Evolutionary conservation across 202 grass and related monocot species (phyloP).

Genomic region (Carex arenaria): DNA sequence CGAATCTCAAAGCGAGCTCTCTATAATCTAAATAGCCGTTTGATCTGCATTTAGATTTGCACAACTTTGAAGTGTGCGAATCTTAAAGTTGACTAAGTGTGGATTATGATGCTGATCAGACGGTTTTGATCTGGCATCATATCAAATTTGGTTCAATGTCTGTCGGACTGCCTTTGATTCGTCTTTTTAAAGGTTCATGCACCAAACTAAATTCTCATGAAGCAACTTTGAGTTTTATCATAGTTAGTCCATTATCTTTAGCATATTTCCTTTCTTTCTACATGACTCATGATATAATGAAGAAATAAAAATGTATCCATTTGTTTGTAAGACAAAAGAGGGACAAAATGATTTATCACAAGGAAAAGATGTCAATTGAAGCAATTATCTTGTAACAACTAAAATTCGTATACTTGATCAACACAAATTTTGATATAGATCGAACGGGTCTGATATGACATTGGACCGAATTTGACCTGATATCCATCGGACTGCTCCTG

Average conservation of each 20-base stretch:
- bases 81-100: no score
- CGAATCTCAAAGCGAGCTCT: no score
- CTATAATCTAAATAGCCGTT: not conserved
- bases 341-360: not conserved
- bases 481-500: no score
- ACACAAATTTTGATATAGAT: not conserved
- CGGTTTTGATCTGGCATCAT: no score
- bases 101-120: no score
- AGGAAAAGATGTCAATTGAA: not conserved
- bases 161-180: no score
- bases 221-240: not conserved
- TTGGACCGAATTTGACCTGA: no score
- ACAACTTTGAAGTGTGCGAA: no score
- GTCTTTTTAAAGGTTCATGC: not conserved
- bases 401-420: not conserved
- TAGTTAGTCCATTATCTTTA: not conserved
- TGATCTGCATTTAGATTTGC: no score
- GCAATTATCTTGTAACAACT: not conserved
- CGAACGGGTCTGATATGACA: no score
- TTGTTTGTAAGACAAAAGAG: constrained; percentile 12
- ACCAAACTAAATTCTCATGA: not conserved
- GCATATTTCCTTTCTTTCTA: not conserved
- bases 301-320: not conserved
- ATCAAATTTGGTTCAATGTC: no score
- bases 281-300: not conserved